These are phyloP conservation scores for Seiridium unicorne DNA, from an alignment of 2,329 filamentous ascomycete species.

Conservation along the genomic window DNA sequence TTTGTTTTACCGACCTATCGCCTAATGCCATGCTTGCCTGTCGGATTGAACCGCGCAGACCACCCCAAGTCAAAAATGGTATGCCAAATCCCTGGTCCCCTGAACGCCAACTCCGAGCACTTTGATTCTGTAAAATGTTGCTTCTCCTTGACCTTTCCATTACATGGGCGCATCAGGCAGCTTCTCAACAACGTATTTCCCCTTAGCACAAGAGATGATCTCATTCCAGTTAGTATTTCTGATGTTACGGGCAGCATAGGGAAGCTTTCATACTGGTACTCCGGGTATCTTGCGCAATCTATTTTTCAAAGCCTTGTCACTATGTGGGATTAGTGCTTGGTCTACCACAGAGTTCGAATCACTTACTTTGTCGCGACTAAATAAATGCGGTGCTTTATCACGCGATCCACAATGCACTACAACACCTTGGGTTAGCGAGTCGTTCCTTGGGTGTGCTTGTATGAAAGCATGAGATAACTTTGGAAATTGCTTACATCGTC, in stretches of 20 bases:
- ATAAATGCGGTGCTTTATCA: slow-evolving; percentile 72
- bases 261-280: too few species aligned
- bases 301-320: slow-evolving; percentile 37
- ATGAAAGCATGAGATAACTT: too few species aligned
- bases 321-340: too few species aligned
- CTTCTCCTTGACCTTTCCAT: neutral
- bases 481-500: too few species aligned
- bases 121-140: neutral
- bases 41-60: too few species aligned
- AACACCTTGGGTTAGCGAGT: too few species aligned
- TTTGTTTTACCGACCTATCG: neutral
- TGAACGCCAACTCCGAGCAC: neutral
- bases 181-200: slow-evolving; percentile 88
- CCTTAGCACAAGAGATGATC: slow-evolving; percentile 77
- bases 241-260: too few species aligned
- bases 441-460: too few species aligned
- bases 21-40: neutral
- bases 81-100: neutral
- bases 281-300: slow-evolving; percentile 60
- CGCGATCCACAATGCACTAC: slow-evolving; percentile 72
- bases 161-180: slow-evolving; percentile 11
- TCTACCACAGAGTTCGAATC: too few species aligned
- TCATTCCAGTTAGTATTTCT: too few species aligned
- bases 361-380: slow-evolving; percentile 65
- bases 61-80: neutral